Evolutionary conservation across 1,284 basidiomycete species (phyloP), one percentile per base, ranked within the genome.

Genomic region (Rhodotorula sp.): DNA sequence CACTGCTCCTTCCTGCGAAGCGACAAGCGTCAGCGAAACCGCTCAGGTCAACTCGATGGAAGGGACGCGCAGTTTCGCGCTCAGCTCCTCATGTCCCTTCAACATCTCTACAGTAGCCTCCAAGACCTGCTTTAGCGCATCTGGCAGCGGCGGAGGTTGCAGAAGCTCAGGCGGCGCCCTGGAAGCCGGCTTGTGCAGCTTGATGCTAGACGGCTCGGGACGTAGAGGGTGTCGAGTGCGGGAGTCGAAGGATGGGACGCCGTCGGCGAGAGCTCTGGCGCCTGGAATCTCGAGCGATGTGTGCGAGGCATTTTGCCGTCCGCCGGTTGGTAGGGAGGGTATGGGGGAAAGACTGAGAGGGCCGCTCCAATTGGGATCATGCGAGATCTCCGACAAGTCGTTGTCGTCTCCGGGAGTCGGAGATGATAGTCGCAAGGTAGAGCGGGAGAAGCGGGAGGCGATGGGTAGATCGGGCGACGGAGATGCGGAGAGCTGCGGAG

Each of bases 71-170:
- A 97, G 81, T 30, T 89, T 89, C 58, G 90, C 88, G 63, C 87
- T 89, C 34, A 96, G 85, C 75, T 88, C 86, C 75, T 89, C 84
- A 80, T 97, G 93, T 4, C 94, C 93, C 59, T 91, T 87, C 60
- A 94, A 83, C 54, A 96, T 91, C 37, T 86, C 85, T 74, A 91
- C 88, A 34, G 95, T 87, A 16, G 91, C 89, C 76, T 92, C 89
- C 15, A 96, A 82, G 74, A 93, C 93, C 76, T 87, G 85, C 65
- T 88, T 86, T 62, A 97, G 79, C 77, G 94, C 92, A 67, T 92
- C 90, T 11, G 94, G 94, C 13, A 96, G 80, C 68, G 88, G 70
- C 44, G 74, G 68, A 11, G 67, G 47, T 2, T 18, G 53, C 26
- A 77, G 87, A 86, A 3, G 50, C 18, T 57, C 64, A 5, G 9